These are phyloP conservation scores for Fusarium virguliforme DNA, from an alignment of 2,329 filamentous ascomycete genomes.

Conservation along the genomic window DNA sequence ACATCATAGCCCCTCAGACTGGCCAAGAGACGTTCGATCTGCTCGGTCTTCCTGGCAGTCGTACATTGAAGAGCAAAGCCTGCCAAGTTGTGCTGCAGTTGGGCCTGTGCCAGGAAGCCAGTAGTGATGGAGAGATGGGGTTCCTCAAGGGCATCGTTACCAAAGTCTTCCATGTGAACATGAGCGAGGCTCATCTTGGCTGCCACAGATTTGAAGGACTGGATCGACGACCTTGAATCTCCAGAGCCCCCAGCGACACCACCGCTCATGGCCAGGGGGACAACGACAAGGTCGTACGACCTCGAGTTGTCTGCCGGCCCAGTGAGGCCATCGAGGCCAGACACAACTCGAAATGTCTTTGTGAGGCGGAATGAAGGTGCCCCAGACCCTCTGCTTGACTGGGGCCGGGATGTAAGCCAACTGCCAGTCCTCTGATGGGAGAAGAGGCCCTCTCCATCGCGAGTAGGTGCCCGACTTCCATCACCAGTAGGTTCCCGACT, in stretches of 20 bases:
- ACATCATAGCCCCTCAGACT: constrained; percentile 11
- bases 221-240: constrained; percentile 23
- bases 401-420: background rate
- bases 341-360: constrained; percentile 10
- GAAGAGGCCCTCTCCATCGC: background rate
- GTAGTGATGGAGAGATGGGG: constrained; percentile 26
- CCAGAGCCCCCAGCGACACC: constrained; percentile 24
- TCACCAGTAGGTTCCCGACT: background rate
- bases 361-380: constrained; percentile 8
- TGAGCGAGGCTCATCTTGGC: constrained; percentile 35
- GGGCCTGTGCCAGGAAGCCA: constrained; percentile 24
- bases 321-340: background rate
- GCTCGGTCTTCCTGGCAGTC: constrained; percentile 6
- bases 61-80: constrained; percentile 28
- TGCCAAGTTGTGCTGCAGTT: constrained; percentile 21
- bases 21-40: constrained; percentile 29
- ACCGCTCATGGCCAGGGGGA: constrained; percentile 27
- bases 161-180: constrained; percentile 26
- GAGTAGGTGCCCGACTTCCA: background rate
- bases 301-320: background rate
- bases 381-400: background rate
- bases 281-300: constrained; percentile 28
- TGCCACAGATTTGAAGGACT: constrained; percentile 12
- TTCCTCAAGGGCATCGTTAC: constrained; percentile 27
- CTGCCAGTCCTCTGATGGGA: background rate